A percentile compares a stretch with the other conserved stretches of the same genome.
Evolutionary conservation across 805 yeast genomes (phyloP).

Genomic region (Candida koratica): DNA sequence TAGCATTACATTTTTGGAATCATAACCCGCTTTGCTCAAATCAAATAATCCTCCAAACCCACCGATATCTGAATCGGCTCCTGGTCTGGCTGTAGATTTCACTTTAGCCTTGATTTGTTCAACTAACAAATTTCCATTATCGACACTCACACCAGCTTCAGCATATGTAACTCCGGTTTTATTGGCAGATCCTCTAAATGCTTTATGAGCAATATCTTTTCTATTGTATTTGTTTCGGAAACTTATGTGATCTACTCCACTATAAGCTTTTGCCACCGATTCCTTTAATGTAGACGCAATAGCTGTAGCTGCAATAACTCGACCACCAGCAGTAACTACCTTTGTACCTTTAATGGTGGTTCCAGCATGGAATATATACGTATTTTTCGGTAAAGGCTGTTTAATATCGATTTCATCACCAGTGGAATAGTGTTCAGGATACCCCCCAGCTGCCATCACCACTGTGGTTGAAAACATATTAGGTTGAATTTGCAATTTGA

Average conservation of each 20-base stretch:
- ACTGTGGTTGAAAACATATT: conserved; percentile 82
- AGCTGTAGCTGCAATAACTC: conserved; percentile 95
- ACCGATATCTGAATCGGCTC: conserved; percentile 97
- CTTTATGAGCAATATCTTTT: conserved; percentile 93
- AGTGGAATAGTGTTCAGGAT: conserved; percentile 82
- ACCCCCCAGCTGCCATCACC: conserved; percentile 95
- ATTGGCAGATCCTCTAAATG: conserved; percentile 57
- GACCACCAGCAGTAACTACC: conserved; percentile 86
- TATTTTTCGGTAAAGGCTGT: conserved; percentile 47
- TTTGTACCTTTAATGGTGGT: conserved; percentile 57
- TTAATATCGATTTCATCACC: conserved; percentile 76
- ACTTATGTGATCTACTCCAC: conserved; percentile 71
- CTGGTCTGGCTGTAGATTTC: conserved; percentile 87
- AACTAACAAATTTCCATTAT: conserved; percentile 86
- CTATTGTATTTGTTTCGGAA: conserved; percentile 80
- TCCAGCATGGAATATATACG: conserved; percentile 94
- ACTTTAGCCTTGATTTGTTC: conserved; percentile 88
- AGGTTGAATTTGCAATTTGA: conserved; percentile 49
- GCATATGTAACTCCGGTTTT: conserved; percentile 70
- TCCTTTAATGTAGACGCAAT: conserved; percentile 68
- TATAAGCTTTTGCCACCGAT: conserved; percentile 83
- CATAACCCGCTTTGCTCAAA: conserved; percentile 81
- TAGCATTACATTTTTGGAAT: conserved; percentile 69
- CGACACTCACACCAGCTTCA: conserved; percentile 96
- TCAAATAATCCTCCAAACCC: conserved; percentile 98